Conservation (phyloP, 805 yeast species). For the Wickerhamomyces hampshirensis region DNA sequence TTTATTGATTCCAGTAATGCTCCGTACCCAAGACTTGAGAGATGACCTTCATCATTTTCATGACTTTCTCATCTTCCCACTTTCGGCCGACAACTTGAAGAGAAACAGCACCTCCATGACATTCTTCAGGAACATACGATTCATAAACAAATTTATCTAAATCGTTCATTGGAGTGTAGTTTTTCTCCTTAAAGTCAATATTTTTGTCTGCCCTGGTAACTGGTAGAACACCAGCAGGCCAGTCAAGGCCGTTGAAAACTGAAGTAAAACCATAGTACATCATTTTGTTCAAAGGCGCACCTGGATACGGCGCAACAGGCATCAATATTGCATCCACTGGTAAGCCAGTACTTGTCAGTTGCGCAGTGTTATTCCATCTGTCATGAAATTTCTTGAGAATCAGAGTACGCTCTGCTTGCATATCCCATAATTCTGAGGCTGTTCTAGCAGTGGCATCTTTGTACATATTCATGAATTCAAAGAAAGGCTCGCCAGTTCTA, state of each 20-base stretch:
- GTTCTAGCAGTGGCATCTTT: slow-evolving; percentile 32
- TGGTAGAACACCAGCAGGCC: slow-evolving; percentile 53
- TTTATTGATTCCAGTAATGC: slow-evolving; percentile 5
- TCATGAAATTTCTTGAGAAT: slow-evolving; percentile 36
- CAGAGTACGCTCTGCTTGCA: slow-evolving; percentile 35
- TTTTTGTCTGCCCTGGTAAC: slow-evolving; percentile 48
- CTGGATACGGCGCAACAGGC: slow-evolving; percentile 33
- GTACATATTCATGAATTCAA: slow-evolving; percentile 37
- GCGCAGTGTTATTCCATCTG: slow-evolving; percentile 36
- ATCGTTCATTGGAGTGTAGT: slow-evolving; percentile 29
- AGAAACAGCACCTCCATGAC: slow-evolving; percentile 58
- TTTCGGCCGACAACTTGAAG: slow-evolving; percentile 61
- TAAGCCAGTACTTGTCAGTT: slow-evolving; percentile 30
- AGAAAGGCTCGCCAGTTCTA: slow-evolving; percentile 41
- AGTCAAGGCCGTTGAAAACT: slow-evolving; percentile 49
- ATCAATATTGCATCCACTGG: slow-evolving; percentile 45
- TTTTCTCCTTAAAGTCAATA: slow-evolving; percentile 33
- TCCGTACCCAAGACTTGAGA: slow-evolving; percentile 1
- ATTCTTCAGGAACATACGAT: slow-evolving; percentile 45
- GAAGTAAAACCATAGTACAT: slow-evolving; percentile 42
- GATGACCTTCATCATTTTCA: slow-evolving; percentile 21
- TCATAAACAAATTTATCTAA: slow-evolving; percentile 40
- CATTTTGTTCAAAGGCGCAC: slow-evolving; percentile 27
- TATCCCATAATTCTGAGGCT: slow-evolving; percentile 37
- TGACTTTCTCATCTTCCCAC: slow-evolving; percentile 56